Evolutionary conservation across 2,329 filamentous ascomycete genomes (phyloP), one percentile per base, ranked within the genome.

Genomic region (Pseudopithomyces maydicus): DNA sequence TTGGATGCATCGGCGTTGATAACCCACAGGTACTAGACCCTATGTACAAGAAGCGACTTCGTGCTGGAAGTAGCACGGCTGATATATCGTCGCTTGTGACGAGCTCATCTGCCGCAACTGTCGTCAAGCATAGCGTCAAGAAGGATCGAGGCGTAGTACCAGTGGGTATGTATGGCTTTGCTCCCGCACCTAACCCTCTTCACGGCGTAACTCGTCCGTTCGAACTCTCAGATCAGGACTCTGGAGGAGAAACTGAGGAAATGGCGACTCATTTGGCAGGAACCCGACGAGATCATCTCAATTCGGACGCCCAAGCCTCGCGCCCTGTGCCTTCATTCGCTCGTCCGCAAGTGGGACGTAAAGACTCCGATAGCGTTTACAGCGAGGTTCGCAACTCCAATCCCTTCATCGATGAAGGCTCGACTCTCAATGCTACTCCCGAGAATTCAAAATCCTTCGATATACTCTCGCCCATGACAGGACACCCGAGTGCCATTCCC

Each of bases 151-250:
- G 41, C 15, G 29, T 35, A 19, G 47, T 52, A 2, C 56, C 56
- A 2, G 51, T 52, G 39, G 52, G 52, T 15, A 55, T 55, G 52
- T 55, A 44, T 48, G 52, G 52, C 23, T 45, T 39, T n/a, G 29
- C 39, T 7, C 32, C 45, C 1, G 38, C 15, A 6, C 36, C 53
- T 7, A 68, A 57, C 43, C 62, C 67, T 17, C 45, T 63, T 1
- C 62, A 71, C 26, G 65, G 67, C 38, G 59, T 68, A 2, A 70
- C 66, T 6, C 62, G 62, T 38, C 29, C 3, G 2, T 2, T 59
- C 32, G 26, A 39, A 3, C 19, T 54, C 5, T 44, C 53, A 15
- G 17, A 29, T 8, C 20, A 36, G 15, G 44, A 42, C 15, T 41
- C 20, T 11, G 32, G 32, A 6, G 48, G 42, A 32, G 45, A 48